phyloP scores from a whole-genome alignment of 1,284 basidiomycete genomes.

The Rhodotorula sp. region DNA sequence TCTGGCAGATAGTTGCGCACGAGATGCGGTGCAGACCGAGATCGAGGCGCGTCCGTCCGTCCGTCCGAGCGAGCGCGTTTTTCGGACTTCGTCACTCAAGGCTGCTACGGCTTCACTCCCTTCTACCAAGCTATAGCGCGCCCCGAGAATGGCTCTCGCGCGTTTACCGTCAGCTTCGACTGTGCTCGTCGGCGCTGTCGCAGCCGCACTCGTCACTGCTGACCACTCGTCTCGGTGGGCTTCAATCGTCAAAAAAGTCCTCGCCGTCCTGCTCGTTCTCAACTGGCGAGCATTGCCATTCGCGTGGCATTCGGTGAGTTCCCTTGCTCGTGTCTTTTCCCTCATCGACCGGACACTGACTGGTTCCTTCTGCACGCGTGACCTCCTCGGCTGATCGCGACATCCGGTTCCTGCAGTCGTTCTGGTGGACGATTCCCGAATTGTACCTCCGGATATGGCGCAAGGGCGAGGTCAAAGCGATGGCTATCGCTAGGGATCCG shows the following conservation, averaged over 20 bases:
- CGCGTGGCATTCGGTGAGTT: slow-evolving; percentile 28
- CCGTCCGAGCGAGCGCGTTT: neutral
- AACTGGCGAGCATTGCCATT: slow-evolving; percentile 33
- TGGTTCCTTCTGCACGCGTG: neutral
- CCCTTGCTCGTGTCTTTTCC: neutral
- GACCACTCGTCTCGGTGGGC: neutral
- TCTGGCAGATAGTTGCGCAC: no score
- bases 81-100: neutral
- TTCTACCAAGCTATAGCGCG: no score
- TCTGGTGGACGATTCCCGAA: slow-evolving; percentile 21
- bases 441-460: slow-evolving; percentile 18
- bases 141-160: slow-evolving; percentile 5
- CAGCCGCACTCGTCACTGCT: neutral
- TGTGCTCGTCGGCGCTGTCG: neutral
- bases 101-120: no score
- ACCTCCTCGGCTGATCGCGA: neutral
- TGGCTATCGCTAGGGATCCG: slow-evolving; percentile 29
- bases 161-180: slow-evolving; percentile 21
- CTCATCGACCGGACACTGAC: neutral
- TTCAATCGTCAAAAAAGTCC: slow-evolving; percentile 16
- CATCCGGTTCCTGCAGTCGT: neutral
- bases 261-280: slow-evolving; percentile 24
- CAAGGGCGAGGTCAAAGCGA: slow-evolving; percentile 22
- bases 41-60: no score
- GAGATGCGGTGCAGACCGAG: no score